phyloP scores from a whole-genome alignment of 441 rosid genomes.

The Isatis lusitanica region DNA sequence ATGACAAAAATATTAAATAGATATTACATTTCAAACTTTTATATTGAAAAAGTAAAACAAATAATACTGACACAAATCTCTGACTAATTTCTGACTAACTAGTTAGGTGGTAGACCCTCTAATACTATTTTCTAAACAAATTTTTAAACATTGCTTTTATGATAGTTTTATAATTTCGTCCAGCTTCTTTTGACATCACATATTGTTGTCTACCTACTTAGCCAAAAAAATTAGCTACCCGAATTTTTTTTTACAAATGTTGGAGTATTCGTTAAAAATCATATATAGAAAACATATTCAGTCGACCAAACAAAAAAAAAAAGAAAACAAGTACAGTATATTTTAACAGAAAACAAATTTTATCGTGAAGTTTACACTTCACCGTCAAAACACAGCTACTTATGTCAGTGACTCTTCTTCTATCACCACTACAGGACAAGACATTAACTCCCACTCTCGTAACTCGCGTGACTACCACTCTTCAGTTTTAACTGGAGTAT shows the following conservation, averaged over 20 bases:
- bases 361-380: conserved; percentile 39
- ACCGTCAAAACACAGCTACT: conserved; percentile 47
- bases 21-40: neutral
- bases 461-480: neutral
- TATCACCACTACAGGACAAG: conserved; percentile 36
- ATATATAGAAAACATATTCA: neutral
- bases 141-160: conserved; percentile 1
- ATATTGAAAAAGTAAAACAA: neutral
- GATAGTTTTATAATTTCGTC: neutral
- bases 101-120: neutral
- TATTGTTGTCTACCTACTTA: conserved; percentile 6
- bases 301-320: too few relatives aligned
- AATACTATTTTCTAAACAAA: neutral
- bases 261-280: neutral
- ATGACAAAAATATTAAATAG: neutral
- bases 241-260: neutral
- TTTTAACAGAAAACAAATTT: neutral
- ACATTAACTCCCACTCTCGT: neutral
- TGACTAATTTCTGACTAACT: neutral
- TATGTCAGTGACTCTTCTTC: conserved; percentile 40
- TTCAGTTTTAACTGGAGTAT: neutral
- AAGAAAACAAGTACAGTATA: neutral
- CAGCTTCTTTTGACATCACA: neutral
- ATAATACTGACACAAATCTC: neutral
- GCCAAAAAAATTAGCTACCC: neutral